A percentile compares a stretch with the other conserved stretches of the same genome.
Evolutionary conservation across 2,329 filamentous ascomycete species (phyloP).

Genomic region (Meredithiella fracta): DNA sequence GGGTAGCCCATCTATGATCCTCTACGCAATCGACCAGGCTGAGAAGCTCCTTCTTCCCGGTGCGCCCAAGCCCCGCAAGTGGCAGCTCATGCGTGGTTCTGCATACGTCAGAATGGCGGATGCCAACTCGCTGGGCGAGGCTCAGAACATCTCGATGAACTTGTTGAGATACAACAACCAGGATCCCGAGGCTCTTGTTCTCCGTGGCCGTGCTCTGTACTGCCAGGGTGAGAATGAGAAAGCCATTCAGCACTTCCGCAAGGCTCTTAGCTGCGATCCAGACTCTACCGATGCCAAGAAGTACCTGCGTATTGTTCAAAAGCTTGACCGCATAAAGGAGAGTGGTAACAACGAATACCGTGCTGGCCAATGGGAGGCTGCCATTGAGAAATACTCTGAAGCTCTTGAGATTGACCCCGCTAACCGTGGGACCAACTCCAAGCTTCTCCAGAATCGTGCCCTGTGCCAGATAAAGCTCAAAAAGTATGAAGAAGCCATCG

Average conservation of each 20-base stretch:
- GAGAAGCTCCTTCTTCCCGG: constrained; percentile 59
- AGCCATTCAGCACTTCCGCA: constrained; percentile 79
- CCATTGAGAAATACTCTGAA: constrained; percentile 68
- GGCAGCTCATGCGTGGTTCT: constrained; percentile 83
- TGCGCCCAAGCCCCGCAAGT: constrained; percentile 75
- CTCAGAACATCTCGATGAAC: constrained; percentile 80
- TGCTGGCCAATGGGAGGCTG: constrained; percentile 58
- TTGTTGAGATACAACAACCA: constrained; percentile 73
- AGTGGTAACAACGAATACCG: constrained; percentile 89
- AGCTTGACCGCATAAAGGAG: constrained; percentile 82
- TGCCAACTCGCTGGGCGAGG: constrained; percentile 74
- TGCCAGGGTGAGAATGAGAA: constrained; percentile 89
- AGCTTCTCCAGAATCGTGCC: constrained; percentile 85
- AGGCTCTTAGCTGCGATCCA: constrained; percentile 77
- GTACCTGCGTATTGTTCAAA: constrained; percentile 77
- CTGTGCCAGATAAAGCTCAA: constrained; percentile 71
- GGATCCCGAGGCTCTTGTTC: constrained; percentile 83
- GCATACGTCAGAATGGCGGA: constrained; percentile 87
- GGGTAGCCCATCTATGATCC: constrained; percentile 59
- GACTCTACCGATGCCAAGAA: constrained; percentile 81
- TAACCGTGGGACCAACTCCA: constrained; percentile 87
- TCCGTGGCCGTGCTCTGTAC: constrained; percentile 76
- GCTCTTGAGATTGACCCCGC: constrained; percentile 71
- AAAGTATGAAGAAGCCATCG: constrained; percentile 64
- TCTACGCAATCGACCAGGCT: constrained; percentile 82